phyloP scores from a whole-genome alignment of 768 basidiomycete genomes.

The Boletus fagicola region DNA sequence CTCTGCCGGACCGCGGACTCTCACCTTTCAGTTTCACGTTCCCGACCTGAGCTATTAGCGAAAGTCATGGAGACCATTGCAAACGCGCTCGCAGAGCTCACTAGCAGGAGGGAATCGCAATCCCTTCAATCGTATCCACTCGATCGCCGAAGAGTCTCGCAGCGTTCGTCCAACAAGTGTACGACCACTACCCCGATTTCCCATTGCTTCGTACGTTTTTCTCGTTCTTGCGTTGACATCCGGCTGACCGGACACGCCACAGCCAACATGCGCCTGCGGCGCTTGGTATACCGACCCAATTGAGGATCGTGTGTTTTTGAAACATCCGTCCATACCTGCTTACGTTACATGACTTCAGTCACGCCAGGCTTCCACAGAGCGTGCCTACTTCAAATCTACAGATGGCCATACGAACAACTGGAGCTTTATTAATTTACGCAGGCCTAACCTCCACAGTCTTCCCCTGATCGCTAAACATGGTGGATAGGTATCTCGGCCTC shows the following conservation, averaged over 20 bases:
- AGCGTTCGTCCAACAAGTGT: slow-evolving; percentile 59
- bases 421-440: slow-evolving; percentile 81
- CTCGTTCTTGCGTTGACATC: neutral
- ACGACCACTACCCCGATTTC: slow-evolving; percentile 44
- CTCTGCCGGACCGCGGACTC: neutral
- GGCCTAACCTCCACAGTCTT: slow-evolving; percentile 82
- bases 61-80: slow-evolving; percentile 4
- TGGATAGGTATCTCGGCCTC: slow-evolving; percentile 46
- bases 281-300: slow-evolving; percentile 91
- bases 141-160: slow-evolving; percentile 80
- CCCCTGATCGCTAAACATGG: slow-evolving; percentile 48
- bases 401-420: slow-evolving; percentile 86
- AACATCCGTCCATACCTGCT: neutral
- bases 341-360: neutral
- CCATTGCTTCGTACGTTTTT: slow-evolving; percentile 54
- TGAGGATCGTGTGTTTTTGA: slow-evolving; percentile 39
- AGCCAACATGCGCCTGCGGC: slow-evolving; percentile 91
- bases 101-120: slow-evolving; percentile 65
- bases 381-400: slow-evolving; percentile 88
- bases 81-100: slow-evolving; percentile 47
- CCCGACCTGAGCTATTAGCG: neutral
- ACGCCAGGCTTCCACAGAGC: slow-evolving; percentile 17
- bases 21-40: neutral
- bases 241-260: neutral
- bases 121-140: slow-evolving; percentile 87